Conservation (phyloP, 164 flowering plant species). For the Stephania cephalantha region DNA sequence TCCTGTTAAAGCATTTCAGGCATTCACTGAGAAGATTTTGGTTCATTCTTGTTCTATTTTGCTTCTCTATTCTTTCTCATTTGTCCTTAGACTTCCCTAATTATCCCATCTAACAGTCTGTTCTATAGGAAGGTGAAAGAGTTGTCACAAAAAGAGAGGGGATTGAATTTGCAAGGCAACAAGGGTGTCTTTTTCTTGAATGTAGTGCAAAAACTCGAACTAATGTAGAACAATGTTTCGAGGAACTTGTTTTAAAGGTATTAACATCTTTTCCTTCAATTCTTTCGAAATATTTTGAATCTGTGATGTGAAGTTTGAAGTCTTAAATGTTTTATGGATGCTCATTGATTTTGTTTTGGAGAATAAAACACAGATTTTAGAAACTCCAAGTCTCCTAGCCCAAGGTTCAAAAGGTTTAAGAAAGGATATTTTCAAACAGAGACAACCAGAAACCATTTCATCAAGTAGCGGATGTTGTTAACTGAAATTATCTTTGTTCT, state of each 20-base stretch:
- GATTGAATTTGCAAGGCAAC: conserved; percentile 67
- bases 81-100: too few species aligned
- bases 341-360: background rate
- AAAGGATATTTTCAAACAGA: conserved; percentile 73
- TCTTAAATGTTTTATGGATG: background rate
- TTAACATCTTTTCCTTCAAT: background rate
- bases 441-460: conserved; percentile 50
- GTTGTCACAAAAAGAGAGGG: conserved; percentile 79
- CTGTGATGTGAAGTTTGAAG: background rate
- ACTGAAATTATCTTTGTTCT: background rate
- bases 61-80: background rate
- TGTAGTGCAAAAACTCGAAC: conserved; percentile 83
- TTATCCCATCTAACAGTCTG: background rate
- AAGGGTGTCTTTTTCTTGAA: conserved; percentile 73
- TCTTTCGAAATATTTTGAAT: background rate
- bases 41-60: background rate
- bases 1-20: too few species aligned
- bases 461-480: conserved; percentile 64
- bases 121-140: conserved; percentile 64
- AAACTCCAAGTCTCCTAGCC: conserved; percentile 75
- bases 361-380: conserved; percentile 57
- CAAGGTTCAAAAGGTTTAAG: conserved; percentile 47
- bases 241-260: conserved; percentile 84
- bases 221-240: conserved; percentile 76
- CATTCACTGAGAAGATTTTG: background rate